A percentile compares a stretch with the other conserved stretches of the same genome.
phyloP scores from a whole-genome alignment of 495 filamentous ascomycete genomes.

The Aspergillus bridgeri region DNA sequence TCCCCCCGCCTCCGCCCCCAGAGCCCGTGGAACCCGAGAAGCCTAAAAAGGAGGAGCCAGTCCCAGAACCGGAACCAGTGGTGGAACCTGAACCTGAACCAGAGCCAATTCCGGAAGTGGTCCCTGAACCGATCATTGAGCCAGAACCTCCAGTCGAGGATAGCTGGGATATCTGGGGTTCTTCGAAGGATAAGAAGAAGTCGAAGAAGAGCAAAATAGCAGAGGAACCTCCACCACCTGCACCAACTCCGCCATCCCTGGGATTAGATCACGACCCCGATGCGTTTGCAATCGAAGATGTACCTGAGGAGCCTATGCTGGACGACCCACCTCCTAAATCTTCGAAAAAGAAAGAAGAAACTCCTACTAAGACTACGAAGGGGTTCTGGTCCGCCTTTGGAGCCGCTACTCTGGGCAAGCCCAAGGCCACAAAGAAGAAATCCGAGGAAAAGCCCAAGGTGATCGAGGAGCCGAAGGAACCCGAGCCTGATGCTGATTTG shows the following conservation, averaged over 20 bases:
- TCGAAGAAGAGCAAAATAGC: slow-evolving; percentile 37
- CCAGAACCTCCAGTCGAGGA: slow-evolving; percentile 21
- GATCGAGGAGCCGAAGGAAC: slow-evolving; percentile 24
- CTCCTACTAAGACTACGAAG: slow-evolving; percentile 26
- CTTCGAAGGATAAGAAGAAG: slow-evolving; percentile 46
- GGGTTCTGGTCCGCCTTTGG: slow-evolving; percentile 47
- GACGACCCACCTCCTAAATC: slow-evolving; percentile 34
- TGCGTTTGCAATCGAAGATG: slow-evolving; percentile 21
- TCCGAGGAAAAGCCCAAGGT: slow-evolving; percentile 29
- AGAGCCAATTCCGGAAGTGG: slow-evolving; percentile 14
- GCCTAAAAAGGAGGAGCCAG: slow-evolving; percentile 5
- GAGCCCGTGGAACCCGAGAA: slow-evolving; percentile 18
- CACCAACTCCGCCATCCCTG: slow-evolving; percentile 50
- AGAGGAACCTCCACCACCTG: slow-evolving; percentile 47
- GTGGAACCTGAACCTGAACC: slow-evolving; percentile 18
- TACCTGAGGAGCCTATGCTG: slow-evolving; percentile 35
- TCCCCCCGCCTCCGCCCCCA: slow-evolving; percentile 23
- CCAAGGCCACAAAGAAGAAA: slow-evolving; percentile 37
- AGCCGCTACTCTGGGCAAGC: slow-evolving; percentile 30
- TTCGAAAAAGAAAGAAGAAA: slow-evolving; percentile 39
- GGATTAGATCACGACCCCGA: slow-evolving; percentile 44
- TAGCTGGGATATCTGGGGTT: slow-evolving; percentile 35
- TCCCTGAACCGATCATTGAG: slow-evolving; percentile 25
- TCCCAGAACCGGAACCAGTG: slow-evolving; percentile 18
- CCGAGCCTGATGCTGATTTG: slow-evolving; percentile 27